phyloP scores from a whole-genome alignment of 2,329 filamentous ascomycete genomes.

The Pseudogymnoascus sp. region DNA sequence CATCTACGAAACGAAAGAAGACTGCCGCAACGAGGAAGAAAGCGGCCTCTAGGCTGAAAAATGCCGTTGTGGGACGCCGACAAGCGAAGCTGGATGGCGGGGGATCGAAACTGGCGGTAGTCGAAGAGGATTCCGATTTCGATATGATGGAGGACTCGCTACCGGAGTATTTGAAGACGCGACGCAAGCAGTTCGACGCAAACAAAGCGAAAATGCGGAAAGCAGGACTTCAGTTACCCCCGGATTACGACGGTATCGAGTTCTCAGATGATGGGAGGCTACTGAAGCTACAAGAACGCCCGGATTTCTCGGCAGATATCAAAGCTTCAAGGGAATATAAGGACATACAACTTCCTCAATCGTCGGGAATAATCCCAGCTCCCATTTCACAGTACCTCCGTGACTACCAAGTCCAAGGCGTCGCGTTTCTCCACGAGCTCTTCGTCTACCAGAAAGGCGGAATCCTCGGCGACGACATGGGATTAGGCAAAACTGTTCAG shows the following conservation, averaged over 20 bases:
- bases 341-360: conserved; percentile 68
- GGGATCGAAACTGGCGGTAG: conserved; percentile 21
- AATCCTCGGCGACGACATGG: conserved; percentile 92
- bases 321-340: conserved; percentile 64
- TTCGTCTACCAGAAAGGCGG: conserved; percentile 90
- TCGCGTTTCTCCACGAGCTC: conserved; percentile 74
- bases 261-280: conserved; percentile 66
- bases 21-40: conserved; percentile 40
- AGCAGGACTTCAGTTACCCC: conserved; percentile 68
- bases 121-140: conserved; percentile 25
- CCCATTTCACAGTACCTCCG: conserved; percentile 86
- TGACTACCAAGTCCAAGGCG: conserved; percentile 84
- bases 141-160: conserved; percentile 35
- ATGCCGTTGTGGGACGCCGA: conserved; percentile 21
- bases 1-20: conserved; percentile 46
- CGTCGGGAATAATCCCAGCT: conserved; percentile 76
- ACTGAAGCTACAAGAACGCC: conserved; percentile 60
- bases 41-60: conserved; percentile 40
- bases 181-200: conserved; percentile 62
- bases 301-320: conserved; percentile 55
- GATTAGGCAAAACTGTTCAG: conserved; percentile 92
- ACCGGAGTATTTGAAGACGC: conserved; percentile 65
- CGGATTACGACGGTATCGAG: conserved; percentile 66
- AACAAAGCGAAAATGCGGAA: conserved; percentile 53
- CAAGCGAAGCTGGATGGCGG: conserved; percentile 22